Evolutionary conservation across 352 stramenopile genomes (phyloP), one percentile per base, ranked within the genome.

Genomic region (Phytopythium cucurbitacearum): DNA sequence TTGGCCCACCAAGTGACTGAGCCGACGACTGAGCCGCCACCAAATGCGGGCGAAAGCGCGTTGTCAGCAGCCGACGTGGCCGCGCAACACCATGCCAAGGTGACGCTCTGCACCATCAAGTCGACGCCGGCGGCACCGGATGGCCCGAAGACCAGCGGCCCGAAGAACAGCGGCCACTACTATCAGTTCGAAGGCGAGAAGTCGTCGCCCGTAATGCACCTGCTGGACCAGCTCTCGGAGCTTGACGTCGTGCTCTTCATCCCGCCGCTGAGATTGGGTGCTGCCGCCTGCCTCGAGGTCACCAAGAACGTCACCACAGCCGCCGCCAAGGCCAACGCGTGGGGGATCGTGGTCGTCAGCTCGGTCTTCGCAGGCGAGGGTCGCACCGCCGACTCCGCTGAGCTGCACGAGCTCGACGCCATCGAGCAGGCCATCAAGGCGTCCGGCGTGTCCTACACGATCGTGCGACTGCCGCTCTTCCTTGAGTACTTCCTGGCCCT

Each of bases 401-500:
- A 65, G 15, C 54, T 87, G 16, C 80, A 87, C 35, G 67, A 81
- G 51, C 64, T 90, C 44, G 67, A 72, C 40, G 75, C 82, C 43
- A 80, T 90, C 52, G 82, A 92, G 41, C 62, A 61, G 44, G 76
- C 71, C 32, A 56, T 92, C 15, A 83, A 87, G 53, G 65, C 49
- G 5, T 84, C 77, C 16, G 76, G 73, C 1, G 65, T 89, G 45
- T 57, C 77, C 39, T 86, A 77, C 43, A 68, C 64, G 43, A 85
- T 90, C 50, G 44, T 90, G 43, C 73, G 82, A 0, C 57, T 92
- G 13, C 82, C 82, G 36, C 38, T 92, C 35, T 87, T 92, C 33
- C 88, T 90, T 67, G 82, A 92, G 63, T 92, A 90, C 55, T 89
- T 92, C 37, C 40, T 87, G 36, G 65, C 79, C 2, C 60, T 91